These are phyloP conservation scores for Stemphylium lycopersici DNA, from an alignment of 2,329 filamentous ascomycete species.

Conservation along the genomic window DNA sequence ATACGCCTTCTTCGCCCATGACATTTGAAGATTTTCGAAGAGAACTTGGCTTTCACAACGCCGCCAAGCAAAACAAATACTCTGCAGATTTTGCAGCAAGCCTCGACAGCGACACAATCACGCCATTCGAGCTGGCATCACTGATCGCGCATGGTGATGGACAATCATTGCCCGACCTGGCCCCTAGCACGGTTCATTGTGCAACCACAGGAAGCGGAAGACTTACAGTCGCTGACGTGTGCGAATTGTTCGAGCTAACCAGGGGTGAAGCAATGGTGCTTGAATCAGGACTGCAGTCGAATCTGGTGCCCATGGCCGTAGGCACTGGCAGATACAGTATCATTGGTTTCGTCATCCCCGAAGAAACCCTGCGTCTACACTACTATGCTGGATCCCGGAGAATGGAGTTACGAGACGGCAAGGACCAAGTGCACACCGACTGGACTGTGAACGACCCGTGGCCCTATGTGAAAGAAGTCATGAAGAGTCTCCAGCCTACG, in stretches of 20 bases:
- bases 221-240: conserved; percentile 46
- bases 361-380: conserved; percentile 53
- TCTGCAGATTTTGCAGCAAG: conserved; percentile 7
- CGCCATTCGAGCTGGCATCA: conserved; percentile 30
- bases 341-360: conserved; percentile 67
- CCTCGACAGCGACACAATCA: conserved; percentile 22
- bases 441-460: conserved; percentile 45
- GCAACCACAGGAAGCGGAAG: conserved; percentile 43
- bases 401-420: conserved; percentile 40
- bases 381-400: conserved; percentile 37
- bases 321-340: conserved; percentile 73
- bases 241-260: conserved; percentile 44
- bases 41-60: conserved; percentile 22
- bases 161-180: conserved; percentile 27
- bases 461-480: conserved; percentile 48
- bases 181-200: conserved; percentile 40
- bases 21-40: conserved; percentile 26
- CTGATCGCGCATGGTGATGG: conserved; percentile 38
- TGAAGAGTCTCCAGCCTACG: conserved; percentile 43
- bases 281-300: conserved; percentile 55
- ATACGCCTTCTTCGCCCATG: conserved; percentile 21
- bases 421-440: conserved; percentile 34
- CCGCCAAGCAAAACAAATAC: conserved; percentile 11
- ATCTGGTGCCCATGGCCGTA: conserved; percentile 49
- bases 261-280: conserved; percentile 51